phyloP scores from a whole-genome alignment of 345 rosid genomes.

The Eucalyptus decipiens region DNA sequence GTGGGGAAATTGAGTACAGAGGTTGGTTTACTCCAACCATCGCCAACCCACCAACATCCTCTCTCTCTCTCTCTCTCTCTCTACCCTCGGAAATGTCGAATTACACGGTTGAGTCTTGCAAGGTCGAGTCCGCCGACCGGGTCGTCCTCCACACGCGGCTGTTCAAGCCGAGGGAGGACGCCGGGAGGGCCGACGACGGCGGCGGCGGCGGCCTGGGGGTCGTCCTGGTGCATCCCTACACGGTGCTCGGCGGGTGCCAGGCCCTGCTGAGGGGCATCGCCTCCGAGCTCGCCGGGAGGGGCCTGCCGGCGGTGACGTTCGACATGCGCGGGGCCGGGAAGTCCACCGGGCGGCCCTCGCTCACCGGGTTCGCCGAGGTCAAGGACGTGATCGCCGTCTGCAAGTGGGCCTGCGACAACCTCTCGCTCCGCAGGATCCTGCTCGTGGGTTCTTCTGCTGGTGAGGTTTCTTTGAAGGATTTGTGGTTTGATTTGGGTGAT shows the following conservation, averaged over 20 bases:
- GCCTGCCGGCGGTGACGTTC: slow-evolving; percentile 62
- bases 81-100: not conserved
- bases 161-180: slow-evolving; percentile 43
- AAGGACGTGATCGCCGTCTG: slow-evolving; percentile 81
- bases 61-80: not conserved
- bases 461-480: not conserved
- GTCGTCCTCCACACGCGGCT: slow-evolving; percentile 2
- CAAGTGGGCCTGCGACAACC: slow-evolving; percentile 46
- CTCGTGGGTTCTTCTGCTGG: slow-evolving; percentile 94
- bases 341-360: slow-evolving; percentile 81
- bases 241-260: slow-evolving; percentile 81
- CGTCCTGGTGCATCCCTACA: slow-evolving; percentile 86
- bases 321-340: slow-evolving; percentile 90
- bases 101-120: slow-evolving; percentile 5
- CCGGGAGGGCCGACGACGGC: not conserved
- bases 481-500: not conserved
- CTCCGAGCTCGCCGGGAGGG: slow-evolving; percentile 42
- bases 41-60: not conserved
- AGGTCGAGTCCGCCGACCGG: not conserved
- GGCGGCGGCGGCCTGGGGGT: slow-evolving; percentile 14
- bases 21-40: not conserved
- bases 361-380: slow-evolving; percentile 75
- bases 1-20: not conserved
- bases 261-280: slow-evolving; percentile 69
- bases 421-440: slow-evolving; percentile 46